Evolutionary conservation across 2,329 filamentous ascomycete species (phyloP).

Genomic region (Coniochaeta sp.): DNA sequence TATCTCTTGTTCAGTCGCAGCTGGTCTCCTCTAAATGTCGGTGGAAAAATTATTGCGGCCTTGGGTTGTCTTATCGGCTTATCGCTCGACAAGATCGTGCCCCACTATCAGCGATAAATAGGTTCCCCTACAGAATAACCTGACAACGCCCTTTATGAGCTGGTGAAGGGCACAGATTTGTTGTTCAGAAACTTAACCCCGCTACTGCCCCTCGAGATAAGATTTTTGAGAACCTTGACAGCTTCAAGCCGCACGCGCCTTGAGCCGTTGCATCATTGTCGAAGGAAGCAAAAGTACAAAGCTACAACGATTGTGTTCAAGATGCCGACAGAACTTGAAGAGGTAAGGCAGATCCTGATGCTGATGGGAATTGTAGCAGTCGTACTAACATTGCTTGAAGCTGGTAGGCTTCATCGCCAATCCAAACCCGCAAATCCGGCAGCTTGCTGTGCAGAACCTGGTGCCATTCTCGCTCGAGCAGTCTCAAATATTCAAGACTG

Average conservation of each 20-base stretch:
- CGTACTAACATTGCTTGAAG: conserved; percentile 32
- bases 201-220: neutral
- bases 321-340: conserved; percentile 43
- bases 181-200: neutral
- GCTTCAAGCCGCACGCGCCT: neutral
- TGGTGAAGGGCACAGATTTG: neutral
- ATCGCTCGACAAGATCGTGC: neutral
- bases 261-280: neutral
- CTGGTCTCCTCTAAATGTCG: neutral
- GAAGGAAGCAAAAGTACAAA: neutral
- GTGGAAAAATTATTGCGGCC: neutral
- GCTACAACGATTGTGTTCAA: conserved; percentile 12
- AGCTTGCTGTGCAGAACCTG: conserved; percentile 77
- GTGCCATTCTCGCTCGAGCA: conserved; percentile 72
- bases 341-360: neutral
- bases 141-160: too few species aligned
- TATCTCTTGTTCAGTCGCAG: neutral
- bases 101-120: neutral
- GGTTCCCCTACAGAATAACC: neutral
- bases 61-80: neutral
- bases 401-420: conserved; percentile 90
- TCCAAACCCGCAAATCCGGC: conserved; percentile 83
- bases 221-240: neutral
- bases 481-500: conserved; percentile 74
- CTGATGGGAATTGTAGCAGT: neutral